Percentiles rank a stretch among this genome's conserved stretches.
Conservation (phyloP, 2,329 filamentous ascomycete species). For the Aspergillus ibericus region DNA sequence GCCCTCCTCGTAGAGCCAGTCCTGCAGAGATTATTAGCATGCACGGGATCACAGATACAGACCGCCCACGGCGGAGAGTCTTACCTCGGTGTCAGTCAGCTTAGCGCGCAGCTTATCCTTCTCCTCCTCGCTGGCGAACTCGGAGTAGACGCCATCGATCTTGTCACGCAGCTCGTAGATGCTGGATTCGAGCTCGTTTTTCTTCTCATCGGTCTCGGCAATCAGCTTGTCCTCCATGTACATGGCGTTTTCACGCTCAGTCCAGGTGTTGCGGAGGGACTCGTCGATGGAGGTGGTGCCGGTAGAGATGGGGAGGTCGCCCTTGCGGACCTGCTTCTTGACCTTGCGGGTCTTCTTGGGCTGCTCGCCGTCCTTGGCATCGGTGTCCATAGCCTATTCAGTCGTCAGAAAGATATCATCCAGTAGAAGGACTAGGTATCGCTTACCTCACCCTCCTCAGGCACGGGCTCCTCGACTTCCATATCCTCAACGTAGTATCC, state of each 20-base stretch:
- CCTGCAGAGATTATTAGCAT: constrained; percentile 54
- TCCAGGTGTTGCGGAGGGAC: constrained; percentile 62
- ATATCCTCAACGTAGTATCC: constrained; percentile 98
- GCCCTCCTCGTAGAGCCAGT: constrained; percentile 97
- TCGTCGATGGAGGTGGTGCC: constrained; percentile 79
- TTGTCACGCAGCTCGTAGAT: constrained; percentile 97
- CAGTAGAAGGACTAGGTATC: background rate
- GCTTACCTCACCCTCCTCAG: constrained; percentile 63
- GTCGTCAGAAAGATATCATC: constrained; percentile 17
- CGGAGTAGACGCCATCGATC: constrained; percentile 86
- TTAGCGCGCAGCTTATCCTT: constrained; percentile 82
- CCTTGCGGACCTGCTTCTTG: constrained; percentile 99
- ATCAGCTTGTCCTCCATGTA: constrained; percentile 98
- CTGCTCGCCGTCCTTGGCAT: constrained; percentile 63
- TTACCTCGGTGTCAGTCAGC: constrained; percentile 82
- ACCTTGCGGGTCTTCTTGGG: constrained; percentile 90
- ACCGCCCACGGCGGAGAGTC: constrained; percentile 32
- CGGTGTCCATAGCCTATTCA: constrained; percentile 78
- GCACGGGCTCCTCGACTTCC: constrained; percentile 91
- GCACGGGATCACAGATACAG: background rate
- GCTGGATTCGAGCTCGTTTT: constrained; percentile 97
- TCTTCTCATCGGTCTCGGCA: constrained; percentile 97
- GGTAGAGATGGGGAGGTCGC: constrained; percentile 82
- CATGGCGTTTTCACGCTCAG: constrained; percentile 87
- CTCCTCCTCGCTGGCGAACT: constrained; percentile 88